Conservation (phyloP, 345 rosid genomes). For the Dimocarpus longan region DNA sequence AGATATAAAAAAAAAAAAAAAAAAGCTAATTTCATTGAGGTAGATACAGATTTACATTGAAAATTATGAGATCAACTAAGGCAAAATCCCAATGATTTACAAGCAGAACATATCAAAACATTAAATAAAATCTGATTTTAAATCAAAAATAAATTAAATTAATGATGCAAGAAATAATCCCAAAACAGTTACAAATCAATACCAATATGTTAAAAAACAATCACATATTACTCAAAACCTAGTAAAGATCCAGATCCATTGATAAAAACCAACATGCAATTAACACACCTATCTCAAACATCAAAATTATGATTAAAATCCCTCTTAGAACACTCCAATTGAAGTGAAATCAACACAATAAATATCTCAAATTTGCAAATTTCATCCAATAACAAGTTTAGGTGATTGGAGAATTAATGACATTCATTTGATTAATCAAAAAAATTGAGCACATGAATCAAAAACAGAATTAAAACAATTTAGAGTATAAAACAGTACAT, state of each 20-base stretch:
- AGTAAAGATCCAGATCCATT: conserved; percentile 44
- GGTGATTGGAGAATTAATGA: background rate
- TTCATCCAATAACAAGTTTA: background rate
- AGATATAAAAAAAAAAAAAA: background rate
- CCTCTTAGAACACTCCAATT: conserved; percentile 2
- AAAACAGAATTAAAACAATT: background rate
- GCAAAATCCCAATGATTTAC: background rate
- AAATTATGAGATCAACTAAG: background rate
- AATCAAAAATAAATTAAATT: background rate
- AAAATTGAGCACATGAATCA: background rate
- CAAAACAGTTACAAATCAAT: background rate
- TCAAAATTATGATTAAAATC: conserved; percentile 1
- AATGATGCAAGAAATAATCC: background rate
- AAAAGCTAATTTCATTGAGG: background rate
- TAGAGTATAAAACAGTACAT: background rate
- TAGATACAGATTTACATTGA: background rate
- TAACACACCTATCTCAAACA: conserved; percentile 15
- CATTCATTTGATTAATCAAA: background rate
- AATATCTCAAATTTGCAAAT: background rate
- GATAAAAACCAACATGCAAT: conserved; percentile 38
- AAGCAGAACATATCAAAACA: background rate
- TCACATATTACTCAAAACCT: conserved; percentile 15
- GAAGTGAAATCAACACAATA: conserved; percentile 7
- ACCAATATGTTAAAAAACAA: conserved; percentile 10
- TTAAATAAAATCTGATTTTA: background rate